Percentiles rank a stretch among this genome's conserved stretches.
Conservation (phyloP, 805 yeast genomes). For the Wickerhamomyces hampshirensis region DNA sequence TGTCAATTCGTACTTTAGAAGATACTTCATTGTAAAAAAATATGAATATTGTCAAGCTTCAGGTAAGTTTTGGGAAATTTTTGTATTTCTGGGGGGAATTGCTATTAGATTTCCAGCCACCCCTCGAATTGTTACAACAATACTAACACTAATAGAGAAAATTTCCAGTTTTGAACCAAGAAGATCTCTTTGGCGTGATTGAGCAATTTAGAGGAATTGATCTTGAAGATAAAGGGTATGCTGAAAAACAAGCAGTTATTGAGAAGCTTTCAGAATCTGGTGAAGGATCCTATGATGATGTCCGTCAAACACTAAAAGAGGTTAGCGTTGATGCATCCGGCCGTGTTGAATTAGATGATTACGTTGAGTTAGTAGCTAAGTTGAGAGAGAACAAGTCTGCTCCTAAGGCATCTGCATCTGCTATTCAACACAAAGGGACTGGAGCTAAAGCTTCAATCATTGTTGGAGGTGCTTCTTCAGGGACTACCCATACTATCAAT, state of each 20-base stretch:
- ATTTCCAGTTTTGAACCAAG: conserved; percentile 81
- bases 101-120: conserved; percentile 1
- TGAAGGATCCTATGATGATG: conserved; percentile 80
- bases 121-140: neutral
- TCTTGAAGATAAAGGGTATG: conserved; percentile 89
- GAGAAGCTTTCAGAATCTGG: conserved; percentile 79
- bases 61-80: conserved; percentile 38
- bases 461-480: conserved; percentile 81
- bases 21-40: too few relatives aligned
- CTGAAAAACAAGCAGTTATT: conserved; percentile 85
- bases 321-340: conserved; percentile 96
- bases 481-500: conserved; percentile 93
- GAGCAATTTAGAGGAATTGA: conserved; percentile 87
- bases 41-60: conserved; percentile 64
- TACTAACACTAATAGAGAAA: conserved; percentile 49
- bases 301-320: conserved; percentile 86
- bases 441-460: conserved; percentile 71
- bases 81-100: neutral
- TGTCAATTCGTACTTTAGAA: too few relatives aligned
- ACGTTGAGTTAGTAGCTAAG: conserved; percentile 78
- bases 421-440: conserved; percentile 43
- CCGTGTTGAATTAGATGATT: conserved; percentile 93
- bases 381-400: conserved; percentile 50
- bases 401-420: conserved; percentile 26
- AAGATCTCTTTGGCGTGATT: conserved; percentile 77